These are phyloP conservation scores for Termitomyces sp. DNA, from an alignment of 768 basidiomycete species.

Conservation along the genomic window DNA sequence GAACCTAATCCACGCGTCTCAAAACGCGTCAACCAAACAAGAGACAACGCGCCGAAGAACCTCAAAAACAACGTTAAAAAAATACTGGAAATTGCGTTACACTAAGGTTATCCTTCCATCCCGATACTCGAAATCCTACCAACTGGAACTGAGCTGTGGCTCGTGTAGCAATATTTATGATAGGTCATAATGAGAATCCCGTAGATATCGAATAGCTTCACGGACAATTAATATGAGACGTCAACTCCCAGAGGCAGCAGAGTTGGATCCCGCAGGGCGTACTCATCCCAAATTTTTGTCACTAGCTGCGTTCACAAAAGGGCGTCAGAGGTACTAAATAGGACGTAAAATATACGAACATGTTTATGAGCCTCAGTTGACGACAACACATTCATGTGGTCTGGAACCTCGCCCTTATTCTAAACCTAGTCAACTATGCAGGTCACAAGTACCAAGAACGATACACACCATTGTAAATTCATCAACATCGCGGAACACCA, in stretches of 20 bases:
- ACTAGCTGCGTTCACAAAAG: slow-evolving; percentile 34
- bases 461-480: slow-evolving; percentile 51
- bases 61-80: no score
- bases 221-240: neutral
- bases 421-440: slow-evolving; percentile 14
- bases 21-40: slow-evolving; percentile 25
- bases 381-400: slow-evolving; percentile 32
- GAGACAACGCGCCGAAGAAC: slow-evolving; percentile 24
- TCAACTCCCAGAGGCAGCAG: slow-evolving; percentile 57
- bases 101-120: neutral
- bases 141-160: neutral
- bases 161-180: neutral
- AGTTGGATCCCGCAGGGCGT: slow-evolving; percentile 37
- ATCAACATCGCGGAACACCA: slow-evolving; percentile 65
- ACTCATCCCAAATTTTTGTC: slow-evolving; percentile 44
- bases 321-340: neutral
- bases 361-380: slow-evolving; percentile 50
- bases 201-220: neutral
- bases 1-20: slow-evolving; percentile 4
- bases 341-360: slow-evolving; percentile 32
- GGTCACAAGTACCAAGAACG: neutral
- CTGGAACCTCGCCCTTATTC: slow-evolving; percentile 38
- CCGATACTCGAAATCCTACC: neutral
- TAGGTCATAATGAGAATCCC: neutral
- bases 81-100: neutral